Percentiles rank a stretch among this genome's conserved stretches.
Conservation (phyloP, 805 yeast genomes). For the Alloascoidea africana region DNA sequence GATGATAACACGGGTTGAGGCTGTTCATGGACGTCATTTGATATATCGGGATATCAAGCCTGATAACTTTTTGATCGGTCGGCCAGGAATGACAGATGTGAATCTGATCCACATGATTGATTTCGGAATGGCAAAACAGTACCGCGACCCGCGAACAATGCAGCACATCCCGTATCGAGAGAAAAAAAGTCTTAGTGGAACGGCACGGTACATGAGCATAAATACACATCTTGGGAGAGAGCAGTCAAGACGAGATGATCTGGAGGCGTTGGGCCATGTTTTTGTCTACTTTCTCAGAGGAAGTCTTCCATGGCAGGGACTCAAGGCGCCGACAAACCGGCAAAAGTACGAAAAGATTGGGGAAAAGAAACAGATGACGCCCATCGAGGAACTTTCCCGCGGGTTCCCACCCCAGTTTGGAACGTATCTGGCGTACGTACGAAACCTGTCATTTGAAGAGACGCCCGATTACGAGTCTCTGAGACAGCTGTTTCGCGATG, state of each 20-base stretch:
- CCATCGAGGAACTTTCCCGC: slow-evolving; percentile 53
- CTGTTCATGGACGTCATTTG: slow-evolving; percentile 57
- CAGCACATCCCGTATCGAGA: slow-evolving; percentile 77
- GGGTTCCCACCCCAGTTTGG: slow-evolving; percentile 73
- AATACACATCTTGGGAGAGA: slow-evolving; percentile 81
- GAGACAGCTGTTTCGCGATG: slow-evolving; percentile 45
- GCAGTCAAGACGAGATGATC: slow-evolving; percentile 74
- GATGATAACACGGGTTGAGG: slow-evolving; percentile 58
- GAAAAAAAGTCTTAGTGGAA: slow-evolving; percentile 72
- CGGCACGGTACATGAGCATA: slow-evolving; percentile 84
- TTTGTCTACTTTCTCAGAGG: slow-evolving; percentile 73
- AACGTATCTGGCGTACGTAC: slow-evolving; percentile 58
- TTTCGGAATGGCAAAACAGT: slow-evolving; percentile 84
- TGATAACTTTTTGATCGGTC: slow-evolving; percentile 69
- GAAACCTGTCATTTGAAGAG: slow-evolving; percentile 63
- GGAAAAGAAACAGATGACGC: slow-evolving; percentile 64
- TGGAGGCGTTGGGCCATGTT: slow-evolving; percentile 78
- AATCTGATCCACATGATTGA: slow-evolving; percentile 64
- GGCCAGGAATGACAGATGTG: slow-evolving; percentile 55
- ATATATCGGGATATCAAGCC: slow-evolving; percentile 81
- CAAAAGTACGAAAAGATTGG: slow-evolving; percentile 82
- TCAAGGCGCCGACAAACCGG: slow-evolving; percentile 77
- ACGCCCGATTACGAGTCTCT: slow-evolving; percentile 69
- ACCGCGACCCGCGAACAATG: slow-evolving; percentile 72
- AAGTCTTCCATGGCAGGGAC: slow-evolving; percentile 80